phyloP scores from a whole-genome alignment of 257 asterid genomes.

The Catharanthus roseus region DNA sequence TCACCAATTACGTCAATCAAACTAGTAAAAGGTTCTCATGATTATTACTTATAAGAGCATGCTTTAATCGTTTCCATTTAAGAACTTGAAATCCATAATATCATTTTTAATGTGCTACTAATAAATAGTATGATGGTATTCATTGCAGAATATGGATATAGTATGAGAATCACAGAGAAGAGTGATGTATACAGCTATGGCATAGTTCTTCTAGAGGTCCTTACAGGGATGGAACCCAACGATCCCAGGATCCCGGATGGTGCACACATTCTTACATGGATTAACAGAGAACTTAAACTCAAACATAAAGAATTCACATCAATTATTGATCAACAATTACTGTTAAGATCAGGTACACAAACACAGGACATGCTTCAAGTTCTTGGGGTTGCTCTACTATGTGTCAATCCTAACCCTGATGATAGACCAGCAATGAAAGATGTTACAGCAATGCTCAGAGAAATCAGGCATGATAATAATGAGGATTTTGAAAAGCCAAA shows the following conservation, averaged over 20 bases:
- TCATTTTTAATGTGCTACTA: neutral
- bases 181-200: conserved; percentile 74
- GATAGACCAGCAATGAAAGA: conserved; percentile 79
- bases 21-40: neutral
- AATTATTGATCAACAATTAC: conserved; percentile 54
- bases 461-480: conserved; percentile 45
- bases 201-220: conserved; percentile 63
- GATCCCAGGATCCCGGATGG: conserved; percentile 63
- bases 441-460: conserved; percentile 63
- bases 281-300: conserved; percentile 41
- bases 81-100: neutral
- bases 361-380: conserved; percentile 73
- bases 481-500: conserved; percentile 44
- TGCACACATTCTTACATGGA: conserved; percentile 54
- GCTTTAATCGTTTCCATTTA: neutral
- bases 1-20: neutral
- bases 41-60: neutral
- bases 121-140: neutral
- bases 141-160: conserved; percentile 68
- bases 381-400: conserved; percentile 63
- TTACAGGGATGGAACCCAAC: conserved; percentile 71
- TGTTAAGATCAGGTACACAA: conserved; percentile 48
- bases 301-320: conserved; percentile 48
- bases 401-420: conserved; percentile 48
- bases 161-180: conserved; percentile 66